A percentile compares a stretch with the other conserved stretches of the same genome.
These are phyloP conservation scores for Blastobotrys americana DNA, from an alignment of 805 yeast genomes.

Conservation along the genomic window DNA sequence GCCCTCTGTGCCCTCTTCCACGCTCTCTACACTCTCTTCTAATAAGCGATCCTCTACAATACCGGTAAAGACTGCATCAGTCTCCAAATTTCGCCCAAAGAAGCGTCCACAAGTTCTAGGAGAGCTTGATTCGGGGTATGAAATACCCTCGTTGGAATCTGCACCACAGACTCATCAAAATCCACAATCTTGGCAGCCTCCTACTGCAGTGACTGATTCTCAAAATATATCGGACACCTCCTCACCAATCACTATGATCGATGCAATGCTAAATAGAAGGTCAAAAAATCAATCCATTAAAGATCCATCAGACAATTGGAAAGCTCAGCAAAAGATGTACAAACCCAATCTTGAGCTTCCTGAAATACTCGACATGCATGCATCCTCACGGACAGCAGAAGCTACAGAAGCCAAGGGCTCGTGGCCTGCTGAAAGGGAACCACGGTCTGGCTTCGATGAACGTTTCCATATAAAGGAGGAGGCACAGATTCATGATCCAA, in stretches of 20 bases:
- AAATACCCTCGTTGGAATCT: background rate
- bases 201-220: background rate
- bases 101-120: background rate
- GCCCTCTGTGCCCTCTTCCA: background rate
- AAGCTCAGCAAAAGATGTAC: background rate
- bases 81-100: background rate
- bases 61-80: background rate
- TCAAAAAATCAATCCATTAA: background rate
- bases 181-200: background rate
- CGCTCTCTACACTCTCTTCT: no score
- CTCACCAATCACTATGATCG: no score
- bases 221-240: no score
- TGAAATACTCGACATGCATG: background rate
- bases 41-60: no score
- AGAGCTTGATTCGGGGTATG: background rate
- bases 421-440: background rate
- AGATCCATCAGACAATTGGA: conserved; percentile 1
- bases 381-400: background rate
- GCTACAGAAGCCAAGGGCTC: background rate
- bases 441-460: background rate
- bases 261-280: background rate
- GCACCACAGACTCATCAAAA: no score
- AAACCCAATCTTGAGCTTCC: background rate
- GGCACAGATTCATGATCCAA: conserved; percentile 1
- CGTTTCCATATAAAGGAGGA: background rate